Percentiles rank a stretch among this genome's conserved stretches.
These are phyloP conservation scores for Cordyceps farinosa DNA, from an alignment of 2,329 filamentous ascomycete species.

Conservation along the genomic window DNA sequence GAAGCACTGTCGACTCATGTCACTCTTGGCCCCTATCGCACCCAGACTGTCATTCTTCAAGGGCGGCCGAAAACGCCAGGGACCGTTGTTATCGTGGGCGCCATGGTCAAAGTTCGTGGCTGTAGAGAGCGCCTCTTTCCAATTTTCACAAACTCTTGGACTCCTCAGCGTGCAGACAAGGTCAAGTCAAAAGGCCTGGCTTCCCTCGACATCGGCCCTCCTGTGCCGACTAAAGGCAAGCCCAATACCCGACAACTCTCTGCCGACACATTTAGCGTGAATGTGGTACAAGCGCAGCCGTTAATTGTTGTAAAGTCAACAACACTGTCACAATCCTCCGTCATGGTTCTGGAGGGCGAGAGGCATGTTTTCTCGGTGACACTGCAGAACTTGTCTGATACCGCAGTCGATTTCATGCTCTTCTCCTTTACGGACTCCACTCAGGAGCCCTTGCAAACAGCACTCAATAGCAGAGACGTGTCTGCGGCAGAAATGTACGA, in stretches of 20 bases:
- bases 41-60: constrained; percentile 70
- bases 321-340: constrained; percentile 74
- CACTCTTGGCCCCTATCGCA: constrained; percentile 74
- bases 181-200: constrained; percentile 70
- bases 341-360: constrained; percentile 94
- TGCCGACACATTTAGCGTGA: constrained; percentile 56
- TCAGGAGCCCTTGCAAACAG: constrained; percentile 69
- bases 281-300: constrained; percentile 77
- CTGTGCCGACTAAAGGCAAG: constrained; percentile 35
- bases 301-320: constrained; percentile 70
- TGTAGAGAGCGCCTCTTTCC: constrained; percentile 81
- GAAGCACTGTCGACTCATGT: constrained; percentile 62
- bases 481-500: constrained; percentile 79
- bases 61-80: constrained; percentile 68
- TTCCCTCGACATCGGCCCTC: constrained; percentile 45
- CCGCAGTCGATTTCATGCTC: constrained; percentile 76
- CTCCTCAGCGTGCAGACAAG: constrained; percentile 64
- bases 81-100: constrained; percentile 70
- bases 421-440: constrained; percentile 91
- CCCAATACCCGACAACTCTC: constrained; percentile 41
- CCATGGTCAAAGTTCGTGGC: constrained; percentile 72
- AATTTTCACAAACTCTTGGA: constrained; percentile 76
- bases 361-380: constrained; percentile 72
- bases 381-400: constrained; percentile 73
- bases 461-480: constrained; percentile 72